Percentiles rank a stretch among this genome's conserved stretches.
Evolutionary conservation across 1,284 basidiomycete genomes (phyloP).

Genomic region (Xerocomus nothofagi): DNA sequence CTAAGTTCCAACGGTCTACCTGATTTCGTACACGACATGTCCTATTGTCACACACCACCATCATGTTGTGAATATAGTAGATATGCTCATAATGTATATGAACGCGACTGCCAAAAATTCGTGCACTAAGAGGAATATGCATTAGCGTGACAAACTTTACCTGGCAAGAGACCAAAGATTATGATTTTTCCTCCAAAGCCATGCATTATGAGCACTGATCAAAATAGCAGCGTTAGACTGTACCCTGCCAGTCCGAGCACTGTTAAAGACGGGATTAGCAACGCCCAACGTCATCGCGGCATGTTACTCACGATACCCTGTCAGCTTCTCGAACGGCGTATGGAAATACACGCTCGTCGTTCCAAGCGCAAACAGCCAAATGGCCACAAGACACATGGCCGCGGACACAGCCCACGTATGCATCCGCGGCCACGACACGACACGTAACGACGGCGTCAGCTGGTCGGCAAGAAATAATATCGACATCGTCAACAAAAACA

Average conservation of each 20-base stretch:
- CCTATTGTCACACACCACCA: neutral
- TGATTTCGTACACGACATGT: neutral
- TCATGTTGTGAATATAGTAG: neutral
- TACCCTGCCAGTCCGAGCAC: conserved; percentile 46
- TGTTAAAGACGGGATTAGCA: conserved; percentile 21
- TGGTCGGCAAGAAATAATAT: conserved; percentile 80
- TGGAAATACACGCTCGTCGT: conserved; percentile 93
- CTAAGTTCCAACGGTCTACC: neutral
- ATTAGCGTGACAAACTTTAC: too few relatives aligned
- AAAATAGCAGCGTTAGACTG: conserved; percentile 36
- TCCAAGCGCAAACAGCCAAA: conserved; percentile 77
- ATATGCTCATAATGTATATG: too few relatives aligned
- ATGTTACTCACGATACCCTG: conserved; percentile 71
- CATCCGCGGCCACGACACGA: conserved; percentile 37
- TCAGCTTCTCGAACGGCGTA: conserved; percentile 82
- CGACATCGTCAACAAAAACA: conserved; percentile 89
- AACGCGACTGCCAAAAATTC: too few relatives aligned
- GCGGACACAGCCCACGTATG: conserved; percentile 49
- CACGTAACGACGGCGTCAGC: conserved; percentile 50
- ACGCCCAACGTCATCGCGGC: neutral
- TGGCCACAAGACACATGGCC: conserved; percentile 52
- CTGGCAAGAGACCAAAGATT: too few relatives aligned
- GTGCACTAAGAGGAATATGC: too few relatives aligned
- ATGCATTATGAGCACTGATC: too few relatives aligned
- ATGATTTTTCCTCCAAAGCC: too few relatives aligned